These are phyloP conservation scores for Cyberlindnera maritima DNA, from an alignment of 805 yeast genomes.

Conservation along the genomic window DNA sequence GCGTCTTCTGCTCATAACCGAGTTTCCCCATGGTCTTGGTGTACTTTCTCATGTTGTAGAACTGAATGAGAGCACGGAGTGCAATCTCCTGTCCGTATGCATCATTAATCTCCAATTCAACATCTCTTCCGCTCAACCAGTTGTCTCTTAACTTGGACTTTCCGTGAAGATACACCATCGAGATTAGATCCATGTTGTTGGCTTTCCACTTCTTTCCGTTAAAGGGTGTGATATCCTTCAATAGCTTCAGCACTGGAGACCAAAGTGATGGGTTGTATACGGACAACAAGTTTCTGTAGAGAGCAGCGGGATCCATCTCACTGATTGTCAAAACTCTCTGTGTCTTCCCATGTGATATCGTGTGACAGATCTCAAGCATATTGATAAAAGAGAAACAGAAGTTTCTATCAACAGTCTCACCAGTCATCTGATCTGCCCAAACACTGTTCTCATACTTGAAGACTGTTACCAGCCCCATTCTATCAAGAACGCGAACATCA, in stretches of 20 bases:
- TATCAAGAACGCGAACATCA: constrained; percentile 27
- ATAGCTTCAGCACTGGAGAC: constrained; percentile 65
- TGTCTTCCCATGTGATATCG: constrained; percentile 62
- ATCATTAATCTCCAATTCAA: constrained; percentile 69
- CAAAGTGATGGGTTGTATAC: constrained; percentile 63
- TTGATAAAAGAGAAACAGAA: constrained; percentile 49
- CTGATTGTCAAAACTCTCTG: constrained; percentile 67
- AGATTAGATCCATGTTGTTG: constrained; percentile 88
- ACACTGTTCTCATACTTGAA: constrained; percentile 4
- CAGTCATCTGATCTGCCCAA: constrained; percentile 9
- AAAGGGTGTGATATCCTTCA: constrained; percentile 81
- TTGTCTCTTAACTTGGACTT: constrained; percentile 72
- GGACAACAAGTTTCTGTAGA: constrained; percentile 53
- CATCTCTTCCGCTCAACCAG: constrained; percentile 84
- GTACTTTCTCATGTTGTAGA: constrained; percentile 65
- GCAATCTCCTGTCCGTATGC: constrained; percentile 87
- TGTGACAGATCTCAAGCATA: constrained; percentile 52
- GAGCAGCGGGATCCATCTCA: constrained; percentile 61
- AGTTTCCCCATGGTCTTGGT: constrained; percentile 48
- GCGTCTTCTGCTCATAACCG: constrained; percentile 47
- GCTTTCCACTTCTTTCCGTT: constrained; percentile 95
- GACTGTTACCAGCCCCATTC: constrained; percentile 29
- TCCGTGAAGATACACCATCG: constrained; percentile 78
- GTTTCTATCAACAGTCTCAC: constrained; percentile 21
- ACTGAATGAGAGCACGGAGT: constrained; percentile 71